Evolutionary conservation across 2,329 filamentous ascomycete species (phyloP).

Genomic region (Hirsutella rhossiliensis): DNA sequence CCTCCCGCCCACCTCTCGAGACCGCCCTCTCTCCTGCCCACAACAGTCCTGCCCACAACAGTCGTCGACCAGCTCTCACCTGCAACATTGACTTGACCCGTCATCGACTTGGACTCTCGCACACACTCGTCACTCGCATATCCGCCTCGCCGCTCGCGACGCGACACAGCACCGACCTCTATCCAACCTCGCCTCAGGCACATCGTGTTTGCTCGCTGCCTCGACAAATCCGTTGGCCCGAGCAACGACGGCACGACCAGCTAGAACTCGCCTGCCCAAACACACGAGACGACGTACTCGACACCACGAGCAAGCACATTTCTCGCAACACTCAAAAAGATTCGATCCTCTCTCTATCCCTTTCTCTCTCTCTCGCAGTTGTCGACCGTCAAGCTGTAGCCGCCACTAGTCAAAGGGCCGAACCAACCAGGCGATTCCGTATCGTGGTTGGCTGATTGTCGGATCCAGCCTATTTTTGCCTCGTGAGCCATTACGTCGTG

Average conservation of each 20-base stretch:
- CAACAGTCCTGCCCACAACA: no score
- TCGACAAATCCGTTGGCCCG: not conserved
- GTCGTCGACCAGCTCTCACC: no score
- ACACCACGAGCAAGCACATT: no score
- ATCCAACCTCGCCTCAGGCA: no score
- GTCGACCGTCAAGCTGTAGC: not conserved
- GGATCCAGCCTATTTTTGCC: not conserved
- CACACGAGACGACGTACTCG: no score
- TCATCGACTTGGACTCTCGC: no score
- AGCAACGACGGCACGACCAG: not conserved
- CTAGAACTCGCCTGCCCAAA: not conserved
- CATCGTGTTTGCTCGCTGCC: not conserved
- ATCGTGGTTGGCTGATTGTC: constrained; percentile 1
- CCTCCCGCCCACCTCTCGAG: constrained; percentile 1
- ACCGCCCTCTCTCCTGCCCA: not conserved
- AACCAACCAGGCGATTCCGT: constrained; percentile 3
- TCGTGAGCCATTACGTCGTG: constrained; percentile 6
- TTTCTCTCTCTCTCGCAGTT: no score
- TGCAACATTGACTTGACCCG: no score
- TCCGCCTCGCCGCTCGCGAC: no score
- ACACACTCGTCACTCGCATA: no score
- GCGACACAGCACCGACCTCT: no score
- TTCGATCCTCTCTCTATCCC: no score
- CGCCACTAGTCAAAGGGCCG: not conserved
- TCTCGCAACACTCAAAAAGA: not conserved